phyloP scores from a whole-genome alignment of 345 rosid species.

The Eucalyptus marginata region DNA sequence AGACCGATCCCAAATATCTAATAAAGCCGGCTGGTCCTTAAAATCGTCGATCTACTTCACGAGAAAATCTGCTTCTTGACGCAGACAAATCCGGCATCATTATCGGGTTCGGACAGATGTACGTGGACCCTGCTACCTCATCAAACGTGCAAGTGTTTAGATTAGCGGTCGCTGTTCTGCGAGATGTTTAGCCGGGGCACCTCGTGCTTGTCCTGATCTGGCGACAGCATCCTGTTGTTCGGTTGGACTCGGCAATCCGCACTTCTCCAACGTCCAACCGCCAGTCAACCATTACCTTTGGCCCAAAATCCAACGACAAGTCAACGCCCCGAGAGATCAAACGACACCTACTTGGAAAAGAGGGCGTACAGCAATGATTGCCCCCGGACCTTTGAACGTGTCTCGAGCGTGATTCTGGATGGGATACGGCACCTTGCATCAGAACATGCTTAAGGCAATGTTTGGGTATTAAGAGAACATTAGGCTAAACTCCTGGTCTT shows the following conservation, averaged over 20 bases:
- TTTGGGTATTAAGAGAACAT: not conserved
- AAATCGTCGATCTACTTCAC: not conserved
- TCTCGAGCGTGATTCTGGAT: not conserved
- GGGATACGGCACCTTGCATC: not conserved
- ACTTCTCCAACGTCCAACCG: not conserved
- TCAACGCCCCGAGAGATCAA: not conserved
- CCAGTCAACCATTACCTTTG: not conserved
- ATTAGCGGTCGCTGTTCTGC: not conserved
- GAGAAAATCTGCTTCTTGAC: not conserved
- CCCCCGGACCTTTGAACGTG: not conserved
- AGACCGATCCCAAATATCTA: rapidly evolving
- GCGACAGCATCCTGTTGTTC: not conserved
- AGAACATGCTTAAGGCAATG: too few relatives aligned
- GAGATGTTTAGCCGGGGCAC: not conserved
- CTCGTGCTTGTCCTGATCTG: not conserved
- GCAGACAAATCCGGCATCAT: not conserved
- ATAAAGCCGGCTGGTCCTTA: not conserved
- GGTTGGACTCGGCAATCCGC: not conserved
- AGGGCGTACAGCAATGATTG: not conserved
- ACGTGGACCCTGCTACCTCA: not conserved
- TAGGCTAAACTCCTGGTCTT: not conserved
- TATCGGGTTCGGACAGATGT: not conserved
- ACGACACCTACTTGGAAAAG: not conserved
- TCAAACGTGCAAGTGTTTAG: not conserved
- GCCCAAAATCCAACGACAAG: not conserved